Conservation (phyloP, 2,329 filamentous ascomycete genomes). For the Lachnellula occidentalis region DNA sequence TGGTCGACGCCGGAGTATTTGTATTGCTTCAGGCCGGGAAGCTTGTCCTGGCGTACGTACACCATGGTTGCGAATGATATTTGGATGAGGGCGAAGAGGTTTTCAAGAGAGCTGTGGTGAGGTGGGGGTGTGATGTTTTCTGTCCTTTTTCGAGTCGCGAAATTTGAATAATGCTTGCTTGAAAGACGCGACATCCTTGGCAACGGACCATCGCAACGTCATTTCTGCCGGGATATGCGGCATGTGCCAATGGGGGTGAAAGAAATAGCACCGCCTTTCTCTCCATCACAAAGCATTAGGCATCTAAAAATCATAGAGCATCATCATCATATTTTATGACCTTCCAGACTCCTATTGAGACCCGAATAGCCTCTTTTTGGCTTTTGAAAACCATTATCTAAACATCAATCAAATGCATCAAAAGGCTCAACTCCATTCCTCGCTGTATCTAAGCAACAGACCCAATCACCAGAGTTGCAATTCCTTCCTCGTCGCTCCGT, state of each 20-base stretch:
- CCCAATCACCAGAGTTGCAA: slow-evolving; percentile 77
- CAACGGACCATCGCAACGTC: slow-evolving; percentile 4
- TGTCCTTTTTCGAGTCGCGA: background rate
- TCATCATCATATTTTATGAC: slow-evolving; percentile 7
- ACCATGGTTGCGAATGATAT: slow-evolving; percentile 57
- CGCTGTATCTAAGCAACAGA: slow-evolving; percentile 55
- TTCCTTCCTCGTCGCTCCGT: slow-evolving; percentile 85
- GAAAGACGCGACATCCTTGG: slow-evolving; percentile 13
- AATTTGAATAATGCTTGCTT: slow-evolving; percentile 5
- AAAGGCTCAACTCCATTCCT: slow-evolving; percentile 26
- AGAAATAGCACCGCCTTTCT: background rate
- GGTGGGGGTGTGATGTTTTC: background rate
- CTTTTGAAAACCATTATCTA: slow-evolving; percentile 25
- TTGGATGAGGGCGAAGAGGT: background rate
- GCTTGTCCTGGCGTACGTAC: slow-evolving; percentile 88
- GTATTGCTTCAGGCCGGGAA: slow-evolving; percentile 86
- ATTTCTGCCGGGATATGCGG: slow-evolving; percentile 8
- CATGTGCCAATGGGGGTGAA: background rate
- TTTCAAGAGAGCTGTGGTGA: background rate
- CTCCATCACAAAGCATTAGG: background rate
- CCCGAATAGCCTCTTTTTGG: slow-evolving; percentile 7
- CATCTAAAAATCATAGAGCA: background rate
- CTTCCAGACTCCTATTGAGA: slow-evolving; percentile 7
- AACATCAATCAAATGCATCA: slow-evolving; percentile 24
- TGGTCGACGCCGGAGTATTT: slow-evolving; percentile 92